Conservation (phyloP, 345 rosid genomes). For the Trapa incisa region DNA sequence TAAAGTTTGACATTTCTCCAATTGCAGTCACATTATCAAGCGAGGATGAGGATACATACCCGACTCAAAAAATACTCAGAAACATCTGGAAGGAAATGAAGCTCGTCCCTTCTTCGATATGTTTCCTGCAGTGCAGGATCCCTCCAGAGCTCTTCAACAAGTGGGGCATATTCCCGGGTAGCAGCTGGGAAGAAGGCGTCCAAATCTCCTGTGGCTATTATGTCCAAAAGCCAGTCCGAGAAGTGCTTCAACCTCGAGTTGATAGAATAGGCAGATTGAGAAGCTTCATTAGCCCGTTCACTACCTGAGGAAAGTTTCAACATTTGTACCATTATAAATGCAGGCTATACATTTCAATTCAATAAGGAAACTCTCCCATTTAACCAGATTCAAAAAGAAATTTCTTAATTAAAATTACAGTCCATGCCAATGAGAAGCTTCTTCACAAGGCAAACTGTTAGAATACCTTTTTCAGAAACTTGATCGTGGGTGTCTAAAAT, state of each 20-base stretch:
- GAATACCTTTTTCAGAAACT: constrained; percentile 38
- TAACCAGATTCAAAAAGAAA: neutral
- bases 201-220: constrained; percentile 93
- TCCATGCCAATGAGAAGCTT: neutral
- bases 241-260: constrained; percentile 91
- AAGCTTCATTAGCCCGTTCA: constrained; percentile 30
- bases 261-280: constrained; percentile 55
- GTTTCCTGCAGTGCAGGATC: constrained; percentile 95
- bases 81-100: constrained; percentile 93
- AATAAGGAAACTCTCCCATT: neutral
- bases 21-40: neutral
- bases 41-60: constrained; percentile 27
- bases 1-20: neutral
- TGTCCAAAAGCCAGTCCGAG: constrained; percentile 96
- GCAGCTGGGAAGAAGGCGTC: constrained; percentile 99
- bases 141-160: constrained; percentile 96
- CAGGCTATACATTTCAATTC: neutral
- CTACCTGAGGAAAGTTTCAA: constrained; percentile 28
- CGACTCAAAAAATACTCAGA: constrained; percentile 84
- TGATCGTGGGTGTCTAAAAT: constrained; percentile 29
- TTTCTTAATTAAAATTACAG: neutral
- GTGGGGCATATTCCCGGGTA: constrained; percentile 93
- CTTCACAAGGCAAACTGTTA: neutral
- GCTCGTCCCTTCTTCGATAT: constrained; percentile 77
- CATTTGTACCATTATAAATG: neutral